phyloP scores from a whole-genome alignment of 1,139 yeast genomes.

The Sugiyamaella novakii region DNA sequence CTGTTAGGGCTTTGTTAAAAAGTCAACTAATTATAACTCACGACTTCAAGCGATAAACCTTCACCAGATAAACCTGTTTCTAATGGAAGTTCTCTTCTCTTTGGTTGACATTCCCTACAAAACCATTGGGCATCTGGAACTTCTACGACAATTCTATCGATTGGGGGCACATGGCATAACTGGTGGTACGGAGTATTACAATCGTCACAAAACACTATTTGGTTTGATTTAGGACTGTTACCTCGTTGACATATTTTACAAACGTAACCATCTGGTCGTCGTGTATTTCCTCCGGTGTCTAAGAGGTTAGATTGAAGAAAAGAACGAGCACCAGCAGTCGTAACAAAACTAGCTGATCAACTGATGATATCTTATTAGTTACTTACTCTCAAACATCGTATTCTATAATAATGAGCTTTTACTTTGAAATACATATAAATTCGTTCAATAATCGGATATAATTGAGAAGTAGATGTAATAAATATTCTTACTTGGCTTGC shows the following conservation, averaged over 20 bases:
- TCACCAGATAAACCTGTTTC: slow-evolving; percentile 47
- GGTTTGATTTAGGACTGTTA: slow-evolving; percentile 45
- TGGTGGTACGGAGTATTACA: slow-evolving; percentile 49
- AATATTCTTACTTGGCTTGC: too few relatives aligned
- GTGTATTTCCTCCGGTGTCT: slow-evolving; percentile 18
- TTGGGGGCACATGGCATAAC: slow-evolving; percentile 48
- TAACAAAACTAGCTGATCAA: too few relatives aligned
- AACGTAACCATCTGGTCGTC: slow-evolving; percentile 40
- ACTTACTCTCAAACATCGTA: too few relatives aligned
- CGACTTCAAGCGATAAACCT: slow-evolving; percentile 41
- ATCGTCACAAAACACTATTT: slow-evolving; percentile 49
- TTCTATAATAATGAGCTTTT: too few relatives aligned
- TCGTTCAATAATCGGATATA: too few relatives aligned
- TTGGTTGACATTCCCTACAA: slow-evolving; percentile 46
- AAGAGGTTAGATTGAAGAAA: too few relatives aligned
- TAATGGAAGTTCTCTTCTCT: slow-evolving; percentile 42
- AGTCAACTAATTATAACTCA: slow-evolving; percentile 17
- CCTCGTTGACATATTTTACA: slow-evolving; percentile 48
- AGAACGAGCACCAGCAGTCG: too few relatives aligned
- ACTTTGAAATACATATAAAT: too few relatives aligned
- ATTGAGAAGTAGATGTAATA: too few relatives aligned
- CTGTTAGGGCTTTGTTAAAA: neutral
- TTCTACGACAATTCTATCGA: slow-evolving; percentile 47
- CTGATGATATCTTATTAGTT: too few relatives aligned
- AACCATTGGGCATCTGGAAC: slow-evolving; percentile 51